A percentile compares a stretch with the other conserved stretches of the same genome.
These are phyloP conservation scores for Nannochloris sp. DNA, from an alignment of 139 green algal genomes.

Conservation along the genomic window DNA sequence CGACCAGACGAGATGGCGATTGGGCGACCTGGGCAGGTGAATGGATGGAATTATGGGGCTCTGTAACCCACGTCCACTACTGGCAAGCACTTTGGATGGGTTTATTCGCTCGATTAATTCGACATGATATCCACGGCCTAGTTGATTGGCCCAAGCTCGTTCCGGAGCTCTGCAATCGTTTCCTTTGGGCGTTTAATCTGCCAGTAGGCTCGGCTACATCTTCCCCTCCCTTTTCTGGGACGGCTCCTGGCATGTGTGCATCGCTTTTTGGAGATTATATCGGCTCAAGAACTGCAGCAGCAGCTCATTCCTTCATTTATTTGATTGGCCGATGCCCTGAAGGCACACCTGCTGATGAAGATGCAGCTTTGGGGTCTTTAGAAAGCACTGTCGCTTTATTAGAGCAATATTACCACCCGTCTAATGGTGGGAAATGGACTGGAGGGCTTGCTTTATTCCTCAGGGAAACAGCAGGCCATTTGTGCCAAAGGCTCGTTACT, in stretches of 20 bases:
- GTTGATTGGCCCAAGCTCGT: slow-evolving; percentile 52
- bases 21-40: slow-evolving; percentile 36
- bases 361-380: slow-evolving; percentile 26
- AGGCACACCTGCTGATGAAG: not conserved
- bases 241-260: not conserved
- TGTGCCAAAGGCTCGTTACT: slow-evolving; percentile 45
- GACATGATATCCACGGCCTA: slow-evolving; percentile 61
- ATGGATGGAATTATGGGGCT: slow-evolving; percentile 50
- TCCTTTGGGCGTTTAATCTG: slow-evolving; percentile 59
- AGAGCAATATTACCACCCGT: slow-evolving; percentile 85
- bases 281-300: slow-evolving; percentile 9
- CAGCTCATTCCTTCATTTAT: slow-evolving; percentile 25
- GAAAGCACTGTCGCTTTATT: slow-evolving; percentile 46
- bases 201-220: slow-evolving; percentile 58
- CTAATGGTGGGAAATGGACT: slow-evolving; percentile 67
- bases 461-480: slow-evolving; percentile 30
- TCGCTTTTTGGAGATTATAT: slow-evolving; percentile 3
- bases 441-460: slow-evolving; percentile 38
- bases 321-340: slow-evolving; percentile 15
- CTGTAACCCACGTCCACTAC: slow-evolving; percentile 27
- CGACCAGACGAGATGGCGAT: slow-evolving; percentile 10
- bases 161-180: slow-evolving; percentile 42
- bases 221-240: slow-evolving; percentile 25
- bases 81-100: slow-evolving; percentile 56
- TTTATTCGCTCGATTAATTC: slow-evolving; percentile 53